A percentile compares a stretch with the other conserved stretches of the same genome.
phyloP scores from a whole-genome alignment of 1,284 basidiomycete genomes.

The Leccinum solheimii region DNA sequence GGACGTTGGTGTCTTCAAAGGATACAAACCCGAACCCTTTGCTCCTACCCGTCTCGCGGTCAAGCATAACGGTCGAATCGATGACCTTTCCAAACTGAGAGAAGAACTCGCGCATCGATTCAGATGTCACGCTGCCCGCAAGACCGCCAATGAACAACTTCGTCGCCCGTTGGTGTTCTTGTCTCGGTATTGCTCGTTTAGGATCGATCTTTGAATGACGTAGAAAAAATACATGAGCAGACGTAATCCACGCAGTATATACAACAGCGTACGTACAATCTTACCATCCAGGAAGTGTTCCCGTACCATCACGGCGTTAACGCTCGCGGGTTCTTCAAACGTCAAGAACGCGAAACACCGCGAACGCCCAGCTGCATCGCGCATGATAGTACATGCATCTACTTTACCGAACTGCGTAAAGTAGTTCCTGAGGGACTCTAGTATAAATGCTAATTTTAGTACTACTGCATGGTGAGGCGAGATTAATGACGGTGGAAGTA shows the following conservation, averaged over 20 bases:
- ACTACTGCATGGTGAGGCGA: constrained; percentile 37
- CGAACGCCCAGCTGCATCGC: constrained; percentile 86
- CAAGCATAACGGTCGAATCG: constrained; percentile 98
- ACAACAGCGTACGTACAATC: constrained; percentile 61
- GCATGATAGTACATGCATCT: constrained; percentile 93
- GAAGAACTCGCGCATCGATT: constrained; percentile 92
- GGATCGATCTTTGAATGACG: constrained; percentile 83
- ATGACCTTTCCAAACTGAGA: constrained; percentile 90
- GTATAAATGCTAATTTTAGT: constrained; percentile 38
- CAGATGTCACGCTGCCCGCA: constrained; percentile 88
- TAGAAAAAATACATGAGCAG: constrained; percentile 23
- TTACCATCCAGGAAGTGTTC: constrained; percentile 94
- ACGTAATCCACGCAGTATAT: constrained; percentile 24
- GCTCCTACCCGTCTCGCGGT: constrained; percentile 92
- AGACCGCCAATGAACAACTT: constrained; percentile 97
- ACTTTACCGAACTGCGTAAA: constrained; percentile 91
- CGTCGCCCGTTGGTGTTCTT: constrained; percentile 88
- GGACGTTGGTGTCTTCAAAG: constrained; percentile 87
- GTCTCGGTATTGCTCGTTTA: constrained; percentile 95
- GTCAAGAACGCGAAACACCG: constrained; percentile 94
- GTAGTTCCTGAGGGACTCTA: constrained; percentile 83
- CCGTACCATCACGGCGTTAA: constrained; percentile 86
- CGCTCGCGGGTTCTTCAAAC: constrained; percentile 83
- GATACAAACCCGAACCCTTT: constrained; percentile 99
- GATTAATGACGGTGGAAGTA: constrained; percentile 46